phyloP scores from a whole-genome alignment of 1,139 yeast species.

The Ogataea hybrid region DNA sequence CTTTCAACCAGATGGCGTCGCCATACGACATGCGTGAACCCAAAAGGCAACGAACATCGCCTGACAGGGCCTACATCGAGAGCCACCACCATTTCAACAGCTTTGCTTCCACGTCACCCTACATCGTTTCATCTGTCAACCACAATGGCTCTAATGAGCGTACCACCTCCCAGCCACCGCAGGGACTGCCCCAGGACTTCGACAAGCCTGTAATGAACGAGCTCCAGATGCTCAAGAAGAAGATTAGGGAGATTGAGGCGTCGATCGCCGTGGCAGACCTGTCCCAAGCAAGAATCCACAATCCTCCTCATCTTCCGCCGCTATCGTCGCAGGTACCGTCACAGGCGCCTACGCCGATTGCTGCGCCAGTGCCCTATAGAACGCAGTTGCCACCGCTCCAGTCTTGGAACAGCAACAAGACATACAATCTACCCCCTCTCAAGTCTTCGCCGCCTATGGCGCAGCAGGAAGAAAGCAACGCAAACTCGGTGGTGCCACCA shows the following conservation, averaged over 20 bases:
- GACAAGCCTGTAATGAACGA: conserved; percentile 32
- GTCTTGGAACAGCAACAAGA: conserved; percentile 9
- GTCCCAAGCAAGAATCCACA: conserved; percentile 15
- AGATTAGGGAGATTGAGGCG: conserved; percentile 44
- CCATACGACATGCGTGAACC: neutral
- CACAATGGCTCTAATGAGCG: conserved; percentile 22
- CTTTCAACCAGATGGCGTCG: neutral
- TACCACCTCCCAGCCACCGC: conserved; percentile 1
- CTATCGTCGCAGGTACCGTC: conserved; percentile 5
- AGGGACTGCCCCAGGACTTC: neutral
- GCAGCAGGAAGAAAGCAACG: neutral
- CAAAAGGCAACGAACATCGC: neutral
- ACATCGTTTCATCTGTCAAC: conserved; percentile 14
- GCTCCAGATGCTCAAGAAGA: conserved; percentile 40
- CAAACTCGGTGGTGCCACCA: neutral
- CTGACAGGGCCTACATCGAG: neutral
- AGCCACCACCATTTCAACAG: conserved; percentile 7
- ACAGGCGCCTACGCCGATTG: conserved; percentile 7
- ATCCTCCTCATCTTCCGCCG: neutral
- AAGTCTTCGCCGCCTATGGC: neutral
- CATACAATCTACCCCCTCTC: conserved; percentile 1
- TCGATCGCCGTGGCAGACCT: conserved; percentile 36
- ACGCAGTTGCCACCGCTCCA: conserved; percentile 22
- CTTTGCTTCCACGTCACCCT: conserved; percentile 15
- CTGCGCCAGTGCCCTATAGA: conserved; percentile 9